Evolutionary conservation across 2,329 filamentous ascomycete species (phyloP).

Genomic region (Colletotrichum sublineola): DNA sequence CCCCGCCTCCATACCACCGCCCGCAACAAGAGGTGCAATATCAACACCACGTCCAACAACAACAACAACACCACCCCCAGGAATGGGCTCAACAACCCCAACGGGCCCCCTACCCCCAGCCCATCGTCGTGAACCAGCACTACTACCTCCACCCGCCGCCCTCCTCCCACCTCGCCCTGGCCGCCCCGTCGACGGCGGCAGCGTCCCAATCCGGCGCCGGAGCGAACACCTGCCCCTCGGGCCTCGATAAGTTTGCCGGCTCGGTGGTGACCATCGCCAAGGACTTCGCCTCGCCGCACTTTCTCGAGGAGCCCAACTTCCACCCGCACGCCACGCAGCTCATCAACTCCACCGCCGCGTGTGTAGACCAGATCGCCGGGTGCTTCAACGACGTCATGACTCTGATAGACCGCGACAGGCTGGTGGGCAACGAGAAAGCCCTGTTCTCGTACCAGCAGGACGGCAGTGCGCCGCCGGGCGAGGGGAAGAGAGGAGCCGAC

Average conservation of each 20-base stretch:
- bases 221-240: slow-evolving; percentile 42
- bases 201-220: slow-evolving; percentile 15
- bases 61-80: slow-evolving; percentile 39
- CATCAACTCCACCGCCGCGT: slow-evolving; percentile 59
- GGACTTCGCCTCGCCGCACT: slow-evolving; percentile 55
- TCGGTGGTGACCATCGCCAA: slow-evolving; percentile 60
- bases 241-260: slow-evolving; percentile 53
- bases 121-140: slow-evolving; percentile 66
- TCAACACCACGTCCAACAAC: slow-evolving; percentile 44
- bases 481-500: not conserved
- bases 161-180: slow-evolving; percentile 14
- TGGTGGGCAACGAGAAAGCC: slow-evolving; percentile 66
- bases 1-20: slow-evolving; percentile 23
- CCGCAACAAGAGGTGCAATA: slow-evolving; percentile 30
- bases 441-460: slow-evolving; percentile 60
- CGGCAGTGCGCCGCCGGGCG: not conserved
- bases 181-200: slow-evolving; percentile 6
- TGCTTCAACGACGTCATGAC: slow-evolving; percentile 79
- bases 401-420: slow-evolving; percentile 75
- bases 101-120: slow-evolving; percentile 45
- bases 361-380: slow-evolving; percentile 71
- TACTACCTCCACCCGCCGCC: slow-evolving; percentile 58
- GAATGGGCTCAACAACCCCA: slow-evolving; percentile 44
- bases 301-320: slow-evolving; percentile 56
- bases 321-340: slow-evolving; percentile 56